A percentile compares a stretch with the other conserved stretches of the same genome.
These are phyloP conservation scores for Chlorella sp. DNA, from an alignment of 139 green algal species.

Conservation along the genomic window DNA sequence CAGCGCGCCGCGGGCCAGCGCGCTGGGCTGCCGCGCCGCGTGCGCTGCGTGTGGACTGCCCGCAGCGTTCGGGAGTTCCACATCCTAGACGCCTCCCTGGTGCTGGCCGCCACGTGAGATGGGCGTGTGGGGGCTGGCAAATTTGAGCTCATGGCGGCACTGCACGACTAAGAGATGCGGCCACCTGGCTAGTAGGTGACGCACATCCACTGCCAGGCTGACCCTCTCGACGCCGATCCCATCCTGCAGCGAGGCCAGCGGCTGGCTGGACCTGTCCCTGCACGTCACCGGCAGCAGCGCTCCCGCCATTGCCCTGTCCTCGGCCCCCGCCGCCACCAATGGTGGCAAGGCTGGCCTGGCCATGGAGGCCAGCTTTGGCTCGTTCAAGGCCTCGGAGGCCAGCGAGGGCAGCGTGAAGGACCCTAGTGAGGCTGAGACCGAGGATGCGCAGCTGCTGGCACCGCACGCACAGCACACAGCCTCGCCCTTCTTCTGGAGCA, in stretches of 20 bases:
- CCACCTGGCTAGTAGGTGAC: too few relatives aligned
- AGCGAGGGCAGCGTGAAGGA: neutral
- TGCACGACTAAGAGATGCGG: too few relatives aligned
- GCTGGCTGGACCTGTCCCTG: conserved; percentile 10
- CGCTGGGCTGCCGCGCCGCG: neutral
- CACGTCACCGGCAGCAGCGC: neutral
- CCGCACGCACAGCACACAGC: neutral
- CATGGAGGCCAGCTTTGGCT: neutral
- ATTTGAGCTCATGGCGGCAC: neutral
- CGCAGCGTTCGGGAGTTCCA: neutral
- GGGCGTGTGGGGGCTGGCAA: neutral
- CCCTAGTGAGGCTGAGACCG: neutral
- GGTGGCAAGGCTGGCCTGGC: neutral
- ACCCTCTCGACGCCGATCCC: too few relatives aligned
- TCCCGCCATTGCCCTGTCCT: neutral
- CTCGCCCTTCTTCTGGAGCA: neutral
- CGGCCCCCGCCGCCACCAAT: neutral
- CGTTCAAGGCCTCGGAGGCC: too few relatives aligned
- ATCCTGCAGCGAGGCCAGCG: neutral
- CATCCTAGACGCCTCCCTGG: neutral
- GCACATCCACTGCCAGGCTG: too few relatives aligned
- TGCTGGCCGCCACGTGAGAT: neutral
- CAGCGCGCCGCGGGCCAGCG: neutral
- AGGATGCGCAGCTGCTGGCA: neutral
- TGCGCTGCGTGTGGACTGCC: neutral